Conservation (phyloP, 2,329 filamentous ascomycete species). For the Aspergillus uvarum region DNA sequence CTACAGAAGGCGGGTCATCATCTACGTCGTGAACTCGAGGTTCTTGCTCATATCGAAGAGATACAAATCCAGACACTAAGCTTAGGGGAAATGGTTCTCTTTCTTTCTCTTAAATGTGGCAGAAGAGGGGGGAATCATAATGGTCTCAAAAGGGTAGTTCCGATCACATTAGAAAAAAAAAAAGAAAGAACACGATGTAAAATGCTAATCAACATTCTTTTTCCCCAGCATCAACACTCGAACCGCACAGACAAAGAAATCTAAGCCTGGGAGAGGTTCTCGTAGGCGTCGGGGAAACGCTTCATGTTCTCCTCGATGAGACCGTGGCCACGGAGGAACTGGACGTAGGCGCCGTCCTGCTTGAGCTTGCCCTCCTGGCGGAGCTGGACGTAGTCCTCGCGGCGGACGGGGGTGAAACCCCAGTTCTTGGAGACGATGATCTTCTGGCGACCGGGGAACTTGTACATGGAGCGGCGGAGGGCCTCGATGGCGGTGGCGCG, state of each 20-base stretch:
- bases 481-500: conserved; percentile 94
- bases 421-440: conserved; percentile 99
- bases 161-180: background rate
- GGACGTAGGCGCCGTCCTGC: conserved; percentile 98
- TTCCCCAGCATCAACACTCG: background rate
- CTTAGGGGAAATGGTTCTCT: too few relatives aligned
- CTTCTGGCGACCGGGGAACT: conserved; percentile 99
- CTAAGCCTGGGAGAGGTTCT: conserved; percentile 48
- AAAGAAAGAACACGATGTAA: background rate
- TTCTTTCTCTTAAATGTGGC: too few relatives aligned
- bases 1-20: too few relatives aligned
- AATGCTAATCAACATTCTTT: background rate
- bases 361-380: conserved; percentile 91
- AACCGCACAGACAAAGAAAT: conserved; percentile 19
- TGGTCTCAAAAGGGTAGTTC: background rate
- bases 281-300: conserved; percentile 87
- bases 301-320: conserved; percentile 81
- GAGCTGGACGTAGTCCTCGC: conserved; percentile 95
- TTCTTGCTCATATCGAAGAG: too few relatives aligned
- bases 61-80: too few relatives aligned
- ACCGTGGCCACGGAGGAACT: conserved; percentile 97
- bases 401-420: conserved; percentile 98
- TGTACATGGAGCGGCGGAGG: conserved; percentile 99
- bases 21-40: too few relatives aligned
- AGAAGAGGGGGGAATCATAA: background rate